Conservation (phyloP, 176 grass and related monocot genomes). For the Eremochloa ophiuroides region DNA sequence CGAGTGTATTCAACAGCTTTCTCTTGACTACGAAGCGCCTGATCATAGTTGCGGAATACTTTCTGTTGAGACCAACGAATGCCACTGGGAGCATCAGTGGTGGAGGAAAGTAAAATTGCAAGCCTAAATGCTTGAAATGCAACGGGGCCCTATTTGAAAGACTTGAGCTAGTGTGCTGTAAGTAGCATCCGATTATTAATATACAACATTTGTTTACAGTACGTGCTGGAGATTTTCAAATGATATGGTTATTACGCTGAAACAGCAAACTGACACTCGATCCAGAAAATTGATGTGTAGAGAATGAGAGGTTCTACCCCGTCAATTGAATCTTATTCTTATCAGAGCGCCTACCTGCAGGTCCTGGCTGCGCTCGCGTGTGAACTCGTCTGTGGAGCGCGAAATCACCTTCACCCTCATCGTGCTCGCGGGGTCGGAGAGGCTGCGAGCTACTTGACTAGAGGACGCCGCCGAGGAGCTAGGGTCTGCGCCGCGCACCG, state of each 20-base stretch:
- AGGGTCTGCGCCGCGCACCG: background rate
- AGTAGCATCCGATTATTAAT: background rate
- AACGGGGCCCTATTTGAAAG: background rate
- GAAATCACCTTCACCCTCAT: constrained; percentile 98
- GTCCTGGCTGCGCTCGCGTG: constrained; percentile 83
- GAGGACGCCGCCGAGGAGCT: background rate
- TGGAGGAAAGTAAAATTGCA: background rate
- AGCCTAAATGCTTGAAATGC: background rate
- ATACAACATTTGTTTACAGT: background rate
- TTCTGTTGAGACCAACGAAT: constrained; percentile 49
- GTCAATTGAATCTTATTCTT: background rate
- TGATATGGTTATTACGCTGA: background rate
- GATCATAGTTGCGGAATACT: constrained; percentile 93
- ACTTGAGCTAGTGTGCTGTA: background rate
- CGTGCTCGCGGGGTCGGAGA: background rate
- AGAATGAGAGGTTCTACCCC: background rate
- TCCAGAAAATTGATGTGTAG: background rate
- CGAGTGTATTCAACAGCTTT: constrained; percentile 90
- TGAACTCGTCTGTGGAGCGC: constrained; percentile 84
- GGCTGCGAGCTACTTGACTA: background rate
- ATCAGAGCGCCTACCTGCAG: constrained; percentile 47
- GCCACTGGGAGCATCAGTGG: constrained; percentile 5
- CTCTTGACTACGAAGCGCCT: constrained; percentile 74
- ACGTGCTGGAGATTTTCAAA: background rate
- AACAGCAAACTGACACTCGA: background rate